Evolutionary conservation across 2,329 filamentous ascomycete genomes (phyloP).

Genomic region (Epichloe gansuensis): DNA sequence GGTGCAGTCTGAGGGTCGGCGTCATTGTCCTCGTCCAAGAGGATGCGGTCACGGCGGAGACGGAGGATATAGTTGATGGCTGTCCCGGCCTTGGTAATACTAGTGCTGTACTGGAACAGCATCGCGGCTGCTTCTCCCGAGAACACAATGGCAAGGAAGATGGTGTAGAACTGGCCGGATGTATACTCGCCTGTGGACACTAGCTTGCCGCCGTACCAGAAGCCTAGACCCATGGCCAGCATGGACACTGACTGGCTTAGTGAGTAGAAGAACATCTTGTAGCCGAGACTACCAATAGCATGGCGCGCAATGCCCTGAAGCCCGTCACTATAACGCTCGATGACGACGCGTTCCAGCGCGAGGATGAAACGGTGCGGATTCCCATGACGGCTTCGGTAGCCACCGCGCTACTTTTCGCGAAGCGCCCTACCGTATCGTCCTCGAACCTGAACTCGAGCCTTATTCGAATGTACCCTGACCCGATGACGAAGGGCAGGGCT

Average conservation of each 20-base stretch:
- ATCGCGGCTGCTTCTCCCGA: conserved; percentile 28
- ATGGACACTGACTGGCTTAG: conserved; percentile 28
- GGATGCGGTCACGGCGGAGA: conserved; percentile 21
- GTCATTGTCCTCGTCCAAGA: conserved; percentile 18
- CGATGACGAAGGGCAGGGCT: conserved; percentile 31
- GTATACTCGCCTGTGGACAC: conserved; percentile 34
- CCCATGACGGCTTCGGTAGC: conserved; percentile 37
- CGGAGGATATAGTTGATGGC: conserved; percentile 37
- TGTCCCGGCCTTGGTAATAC: conserved; percentile 35
- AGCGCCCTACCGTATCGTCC: conserved; percentile 28
- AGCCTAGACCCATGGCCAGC: conserved; percentile 26
- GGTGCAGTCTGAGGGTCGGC: conserved; percentile 1
- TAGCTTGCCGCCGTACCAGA: conserved; percentile 30
- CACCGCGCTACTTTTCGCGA: conserved; percentile 33
- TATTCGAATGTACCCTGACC: conserved; percentile 34
- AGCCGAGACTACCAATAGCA: conserved; percentile 19
- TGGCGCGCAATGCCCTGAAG: conserved; percentile 20
- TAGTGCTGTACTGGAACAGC: conserved; percentile 36
- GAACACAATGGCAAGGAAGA: conserved; percentile 38
- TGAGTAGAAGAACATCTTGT: conserved; percentile 29
- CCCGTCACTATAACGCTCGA: conserved; percentile 21
- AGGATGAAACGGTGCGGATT: conserved; percentile 39
- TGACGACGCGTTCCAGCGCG: conserved; percentile 32
- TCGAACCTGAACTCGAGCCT: conserved; percentile 36
- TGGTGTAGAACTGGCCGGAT: conserved; percentile 34